A percentile compares a stretch with the other conserved stretches of the same genome.
phyloP scores from a whole-genome alignment of 805 yeast species.

The Spencermartinsiella europaea region DNA sequence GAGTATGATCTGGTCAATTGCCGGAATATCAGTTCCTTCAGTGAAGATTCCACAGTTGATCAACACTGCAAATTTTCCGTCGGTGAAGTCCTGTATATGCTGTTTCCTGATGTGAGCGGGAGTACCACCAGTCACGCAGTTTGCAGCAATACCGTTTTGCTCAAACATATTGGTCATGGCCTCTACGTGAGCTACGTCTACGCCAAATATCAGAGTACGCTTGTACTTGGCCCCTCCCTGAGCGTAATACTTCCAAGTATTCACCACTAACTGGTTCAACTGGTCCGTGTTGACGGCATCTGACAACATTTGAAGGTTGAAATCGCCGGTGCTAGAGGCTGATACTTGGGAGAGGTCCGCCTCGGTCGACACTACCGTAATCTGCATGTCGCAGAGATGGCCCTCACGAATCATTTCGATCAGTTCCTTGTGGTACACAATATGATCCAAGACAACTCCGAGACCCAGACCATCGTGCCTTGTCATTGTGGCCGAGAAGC shows the following conservation, averaged over 20 bases:
- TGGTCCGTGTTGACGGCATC: conserved; percentile 48
- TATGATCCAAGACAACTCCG: conserved; percentile 58
- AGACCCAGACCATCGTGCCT: conserved; percentile 67
- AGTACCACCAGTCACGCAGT: conserved; percentile 66
- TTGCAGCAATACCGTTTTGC: conserved; percentile 59
- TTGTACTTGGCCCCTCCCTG: conserved; percentile 36
- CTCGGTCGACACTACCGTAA: conserved; percentile 52
- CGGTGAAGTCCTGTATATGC: conserved; percentile 52
- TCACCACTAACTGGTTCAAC: conserved; percentile 51
- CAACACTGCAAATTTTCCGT: conserved; percentile 62
- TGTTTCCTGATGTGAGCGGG: conserved; percentile 44
- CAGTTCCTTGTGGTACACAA: conserved; percentile 65
- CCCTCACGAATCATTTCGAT: conserved; percentile 60
- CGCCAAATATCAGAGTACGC: conserved; percentile 74
- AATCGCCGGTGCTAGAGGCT: conserved; percentile 44
- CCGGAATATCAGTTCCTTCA: conserved; percentile 93
- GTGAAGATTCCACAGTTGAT: conserved; percentile 88
- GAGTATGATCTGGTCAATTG: conserved; percentile 71
- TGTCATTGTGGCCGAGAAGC: conserved; percentile 84
- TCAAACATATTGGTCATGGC: conserved; percentile 50
- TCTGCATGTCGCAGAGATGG: conserved; percentile 64
- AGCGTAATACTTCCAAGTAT: conserved; percentile 45
- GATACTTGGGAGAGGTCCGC: conserved; percentile 39
- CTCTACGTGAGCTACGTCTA: conserved; percentile 62
- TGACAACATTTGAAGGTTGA: conserved; percentile 46